Percentiles rank a stretch among this genome's conserved stretches.
phyloP scores from a whole-genome alignment of 2,329 filamentous ascomycete genomes.

The Alternaria sp. region DNA sequence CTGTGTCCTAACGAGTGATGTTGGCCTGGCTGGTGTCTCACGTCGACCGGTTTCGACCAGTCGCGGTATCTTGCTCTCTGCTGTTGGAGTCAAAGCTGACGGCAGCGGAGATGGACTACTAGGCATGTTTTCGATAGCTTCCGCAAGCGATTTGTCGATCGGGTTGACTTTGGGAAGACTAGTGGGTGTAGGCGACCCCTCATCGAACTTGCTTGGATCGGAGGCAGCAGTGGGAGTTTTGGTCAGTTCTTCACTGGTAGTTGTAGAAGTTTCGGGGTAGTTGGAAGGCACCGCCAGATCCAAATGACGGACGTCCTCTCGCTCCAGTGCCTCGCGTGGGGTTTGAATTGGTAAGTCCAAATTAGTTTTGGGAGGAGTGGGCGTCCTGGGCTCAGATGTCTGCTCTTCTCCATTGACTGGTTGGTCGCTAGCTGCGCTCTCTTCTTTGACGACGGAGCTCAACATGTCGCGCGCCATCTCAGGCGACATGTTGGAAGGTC shows the following conservation, averaged over 20 bases:
- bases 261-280: constrained; percentile 34
- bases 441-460: constrained; percentile 71
- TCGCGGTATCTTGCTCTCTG: constrained; percentile 53
- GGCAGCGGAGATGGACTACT: constrained; percentile 33
- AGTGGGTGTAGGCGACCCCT: constrained; percentile 43
- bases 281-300: constrained; percentile 65
- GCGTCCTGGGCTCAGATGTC: constrained; percentile 16
- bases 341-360: constrained; percentile 39
- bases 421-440: constrained; percentile 52
- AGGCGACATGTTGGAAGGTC: constrained; percentile 59
- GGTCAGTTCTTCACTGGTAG: constrained; percentile 33
- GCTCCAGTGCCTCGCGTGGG: constrained; percentile 51
- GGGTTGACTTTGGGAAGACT: constrained; percentile 44
- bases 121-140: constrained; percentile 49
- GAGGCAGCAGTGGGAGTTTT: constrained; percentile 41
- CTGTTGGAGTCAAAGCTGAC: constrained; percentile 22
- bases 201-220: constrained; percentile 28
- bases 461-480: constrained; percentile 72
- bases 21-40: constrained; percentile 39
- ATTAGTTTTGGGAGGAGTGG: constrained; percentile 18
- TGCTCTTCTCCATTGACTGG: constrained; percentile 13
- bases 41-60: constrained; percentile 46
- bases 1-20: constrained; percentile 43
- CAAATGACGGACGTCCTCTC: constrained; percentile 67
- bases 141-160: constrained; percentile 44